Conservation (phyloP, 2,329 filamentous ascomycete species). For the Onygena corvina region DNA sequence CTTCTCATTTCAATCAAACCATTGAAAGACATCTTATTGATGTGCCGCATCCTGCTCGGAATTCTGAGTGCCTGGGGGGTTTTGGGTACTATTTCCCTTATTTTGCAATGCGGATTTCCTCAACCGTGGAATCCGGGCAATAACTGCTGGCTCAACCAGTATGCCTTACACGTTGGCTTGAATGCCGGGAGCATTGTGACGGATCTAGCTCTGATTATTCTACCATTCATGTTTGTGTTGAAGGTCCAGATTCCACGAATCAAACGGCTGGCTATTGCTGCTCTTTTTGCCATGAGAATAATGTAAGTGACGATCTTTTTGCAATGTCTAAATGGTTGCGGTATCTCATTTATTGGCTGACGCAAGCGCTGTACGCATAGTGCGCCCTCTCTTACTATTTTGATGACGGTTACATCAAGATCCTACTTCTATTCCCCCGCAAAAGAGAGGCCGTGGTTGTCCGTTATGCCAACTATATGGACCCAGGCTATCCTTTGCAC, state of each 20-base stretch:
- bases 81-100: conserved; percentile 15
- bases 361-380: conserved; percentile 8
- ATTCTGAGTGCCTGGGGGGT: conserved; percentile 15
- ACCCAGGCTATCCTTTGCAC: conserved; percentile 15
- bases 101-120: conserved; percentile 18
- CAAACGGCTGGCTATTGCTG: conserved; percentile 17
- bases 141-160: conserved; percentile 18
- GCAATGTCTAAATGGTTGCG: background rate
- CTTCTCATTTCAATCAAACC: conserved; percentile 20
- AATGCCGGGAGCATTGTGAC: conserved; percentile 16
- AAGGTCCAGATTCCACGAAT: conserved; percentile 15
- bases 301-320: conserved; percentile 13
- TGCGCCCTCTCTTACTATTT: conserved; percentile 16
- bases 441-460: conserved; percentile 17
- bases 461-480: conserved; percentile 18
- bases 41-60: conserved; percentile 15
- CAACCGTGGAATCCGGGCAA: conserved; percentile 16
- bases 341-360: conserved; percentile 5
- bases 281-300: conserved; percentile 18
- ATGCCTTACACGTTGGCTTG: conserved; percentile 17
- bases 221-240: conserved; percentile 19
- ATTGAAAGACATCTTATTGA: conserved; percentile 14
- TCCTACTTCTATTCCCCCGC: conserved; percentile 15
- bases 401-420: conserved; percentile 12
- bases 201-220: conserved; percentile 17